These are phyloP conservation scores for Colletotrichum horii DNA, from an alignment of 2,329 filamentous ascomycete species.

Conservation along the genomic window DNA sequence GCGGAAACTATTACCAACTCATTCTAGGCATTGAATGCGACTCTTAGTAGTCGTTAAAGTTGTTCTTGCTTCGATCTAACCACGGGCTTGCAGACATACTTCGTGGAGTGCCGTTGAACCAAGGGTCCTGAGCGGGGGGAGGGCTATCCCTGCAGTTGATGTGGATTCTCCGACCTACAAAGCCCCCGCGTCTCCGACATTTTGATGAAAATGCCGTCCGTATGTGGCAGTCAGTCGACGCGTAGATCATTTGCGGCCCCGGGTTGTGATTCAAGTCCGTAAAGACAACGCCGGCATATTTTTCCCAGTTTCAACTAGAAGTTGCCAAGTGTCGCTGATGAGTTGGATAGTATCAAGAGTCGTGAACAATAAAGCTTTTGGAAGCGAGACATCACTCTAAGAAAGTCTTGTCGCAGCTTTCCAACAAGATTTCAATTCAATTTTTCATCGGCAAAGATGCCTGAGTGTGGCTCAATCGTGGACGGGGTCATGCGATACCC, in stretches of 20 bases:
- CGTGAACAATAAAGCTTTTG: neutral
- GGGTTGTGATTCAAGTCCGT: neutral
- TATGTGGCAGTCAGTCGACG: neutral
- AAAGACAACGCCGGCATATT: neutral
- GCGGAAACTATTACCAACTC: neutral
- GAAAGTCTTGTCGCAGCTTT: neutral
- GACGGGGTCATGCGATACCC: neutral
- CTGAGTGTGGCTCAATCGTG: neutral
- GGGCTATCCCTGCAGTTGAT: neutral
- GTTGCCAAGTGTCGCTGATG: neutral
- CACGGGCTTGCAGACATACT: neutral
- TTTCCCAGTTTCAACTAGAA: neutral
- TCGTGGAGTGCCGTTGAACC: neutral
- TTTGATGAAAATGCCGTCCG: neutral
- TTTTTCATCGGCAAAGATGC: neutral
- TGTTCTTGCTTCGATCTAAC: fast-evolving
- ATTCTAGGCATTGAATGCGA: neutral
- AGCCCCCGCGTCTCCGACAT: neutral
- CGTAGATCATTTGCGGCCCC: neutral
- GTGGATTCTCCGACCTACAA: neutral
- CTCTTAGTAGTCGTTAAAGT: fast-evolving
- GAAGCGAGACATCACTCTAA: neutral
- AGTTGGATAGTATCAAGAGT: neutral
- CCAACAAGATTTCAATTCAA: fast-evolving
- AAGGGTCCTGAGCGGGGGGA: neutral